These are phyloP conservation scores for Dictyostelium capitatum DNA, from an alignment of 78 protist species.

Conservation along the genomic window DNA sequence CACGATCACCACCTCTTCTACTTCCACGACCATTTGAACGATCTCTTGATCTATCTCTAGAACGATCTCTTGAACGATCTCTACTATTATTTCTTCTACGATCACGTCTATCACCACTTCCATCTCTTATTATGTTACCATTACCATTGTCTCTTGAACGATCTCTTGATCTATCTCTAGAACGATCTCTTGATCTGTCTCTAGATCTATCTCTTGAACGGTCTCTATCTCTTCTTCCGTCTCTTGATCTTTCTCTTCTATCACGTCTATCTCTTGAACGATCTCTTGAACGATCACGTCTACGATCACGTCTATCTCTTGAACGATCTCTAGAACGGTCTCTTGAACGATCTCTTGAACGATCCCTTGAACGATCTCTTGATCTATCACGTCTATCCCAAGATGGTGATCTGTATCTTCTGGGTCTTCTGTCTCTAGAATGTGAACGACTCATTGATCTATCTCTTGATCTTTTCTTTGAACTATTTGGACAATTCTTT, in stretches of 20 bases:
- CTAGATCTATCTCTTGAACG: neutral
- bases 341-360: constrained; percentile 38
- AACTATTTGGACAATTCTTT: constrained; percentile 65
- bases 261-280: constrained; percentile 30
- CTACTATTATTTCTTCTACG: constrained; percentile 14
- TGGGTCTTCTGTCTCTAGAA: constrained; percentile 12
- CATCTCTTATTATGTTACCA: neutral
- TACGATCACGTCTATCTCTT: constrained; percentile 9
- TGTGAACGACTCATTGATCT: constrained; percentile 29
- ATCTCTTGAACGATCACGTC: constrained; percentile 29
- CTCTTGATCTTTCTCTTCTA: neutral
- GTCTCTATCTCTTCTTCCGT: neutral
- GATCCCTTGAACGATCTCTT: constrained; percentile 41
- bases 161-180: neutral
- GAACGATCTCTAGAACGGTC: constrained; percentile 53
- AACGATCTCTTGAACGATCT: constrained; percentile 26
- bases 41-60: constrained; percentile 49
- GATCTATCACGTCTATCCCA: constrained; percentile 19
- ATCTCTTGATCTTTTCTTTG: constrained; percentile 39
- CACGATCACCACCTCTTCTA: constrained; percentile 18
- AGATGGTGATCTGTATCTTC: constrained; percentile 40
- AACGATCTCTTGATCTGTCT: constrained; percentile 27
- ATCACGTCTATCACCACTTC: neutral
- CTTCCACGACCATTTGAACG: constrained; percentile 28
- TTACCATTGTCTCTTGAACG: constrained; percentile 19